These are phyloP conservation scores for Phytophthora pseudosyringae DNA, from an alignment of 352 stramenopile genomes.

Conservation along the genomic window DNA sequence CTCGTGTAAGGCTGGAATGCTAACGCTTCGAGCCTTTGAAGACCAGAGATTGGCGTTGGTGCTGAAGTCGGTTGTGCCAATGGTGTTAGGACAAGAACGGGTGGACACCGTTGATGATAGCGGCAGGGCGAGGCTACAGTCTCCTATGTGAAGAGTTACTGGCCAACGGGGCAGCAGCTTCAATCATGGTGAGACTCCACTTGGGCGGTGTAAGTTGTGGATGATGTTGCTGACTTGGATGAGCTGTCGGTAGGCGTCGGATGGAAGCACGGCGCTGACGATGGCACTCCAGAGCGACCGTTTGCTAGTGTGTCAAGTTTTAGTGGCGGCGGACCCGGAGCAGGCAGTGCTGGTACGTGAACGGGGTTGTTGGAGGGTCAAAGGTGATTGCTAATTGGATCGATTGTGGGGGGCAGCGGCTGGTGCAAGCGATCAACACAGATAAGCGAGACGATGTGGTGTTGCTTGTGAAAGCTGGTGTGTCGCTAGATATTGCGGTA, in stretches of 20 bases:
- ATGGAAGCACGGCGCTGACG: conserved; percentile 33
- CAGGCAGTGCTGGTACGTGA: conserved; percentile 34
- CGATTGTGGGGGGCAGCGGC: conserved; percentile 15
- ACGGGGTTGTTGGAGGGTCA: background rate
- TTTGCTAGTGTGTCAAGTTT: conserved; percentile 41
- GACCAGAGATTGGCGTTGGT: background rate
- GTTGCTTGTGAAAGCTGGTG: conserved; percentile 42
- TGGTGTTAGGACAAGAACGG: conserved; percentile 37
- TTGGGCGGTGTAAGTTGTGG: background rate
- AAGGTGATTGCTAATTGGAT: conserved; percentile 1
- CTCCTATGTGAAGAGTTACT: conserved; percentile 46
- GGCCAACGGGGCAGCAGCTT: conserved; percentile 33
- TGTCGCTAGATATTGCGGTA: conserved; percentile 37
- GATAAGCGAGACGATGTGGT: conserved; percentile 39
- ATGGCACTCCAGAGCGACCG: conserved; percentile 25
- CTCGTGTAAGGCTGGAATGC: conserved; percentile 13
- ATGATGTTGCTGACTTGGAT: background rate
- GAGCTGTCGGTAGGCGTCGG: conserved; percentile 8
- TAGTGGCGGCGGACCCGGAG: conserved; percentile 35
- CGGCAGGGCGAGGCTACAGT: conserved; percentile 36
- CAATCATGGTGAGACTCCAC: conserved; percentile 18
- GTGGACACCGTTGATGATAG: conserved; percentile 42
- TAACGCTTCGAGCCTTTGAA: background rate
- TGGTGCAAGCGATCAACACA: conserved; percentile 34
- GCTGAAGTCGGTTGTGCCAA: background rate